Conservation (phyloP, 2,329 filamentous ascomycete genomes). For the Fusarium annulatum region DNA sequence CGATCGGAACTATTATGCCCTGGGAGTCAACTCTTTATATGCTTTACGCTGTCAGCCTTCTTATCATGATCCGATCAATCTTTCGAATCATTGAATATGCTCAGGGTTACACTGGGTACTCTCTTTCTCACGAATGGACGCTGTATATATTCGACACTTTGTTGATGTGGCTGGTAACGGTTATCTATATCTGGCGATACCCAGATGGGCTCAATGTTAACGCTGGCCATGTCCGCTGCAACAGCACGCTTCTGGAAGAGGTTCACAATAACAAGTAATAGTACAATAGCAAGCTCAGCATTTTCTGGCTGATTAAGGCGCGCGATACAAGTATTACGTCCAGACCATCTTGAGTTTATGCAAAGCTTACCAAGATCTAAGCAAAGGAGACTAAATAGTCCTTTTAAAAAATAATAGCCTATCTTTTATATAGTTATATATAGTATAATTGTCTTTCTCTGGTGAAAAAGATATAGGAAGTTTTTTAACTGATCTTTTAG, state of each 20-base stretch:
- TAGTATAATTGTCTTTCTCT: no score
- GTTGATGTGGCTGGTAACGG: not conserved
- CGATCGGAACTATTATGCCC: no score
- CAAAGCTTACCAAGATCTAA: no score
- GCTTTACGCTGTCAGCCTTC: not conserved
- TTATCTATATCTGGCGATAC: not conserved
- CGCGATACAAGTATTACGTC: no score
- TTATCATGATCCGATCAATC: not conserved
- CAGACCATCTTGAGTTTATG: no score
- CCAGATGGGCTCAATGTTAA: not conserved
- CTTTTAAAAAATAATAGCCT: no score
- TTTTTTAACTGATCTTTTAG: no score
- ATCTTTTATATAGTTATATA: no score
- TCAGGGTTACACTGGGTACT: not conserved
- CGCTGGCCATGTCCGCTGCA: not conserved
- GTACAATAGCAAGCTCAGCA: fast-evolving
- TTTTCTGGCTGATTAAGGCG: not conserved
- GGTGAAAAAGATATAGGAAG: no score
- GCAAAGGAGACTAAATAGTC: no score
- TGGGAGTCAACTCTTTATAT: no score
- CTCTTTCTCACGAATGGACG: not conserved
- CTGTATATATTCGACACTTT: not conserved
- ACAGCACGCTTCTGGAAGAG: not conserved
- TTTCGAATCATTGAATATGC: not conserved
- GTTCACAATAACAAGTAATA: not conserved